These are phyloP conservation scores for Sporobolomyces phaffii DNA, from an alignment of 768 basidiomycete genomes.

Conservation along the genomic window DNA sequence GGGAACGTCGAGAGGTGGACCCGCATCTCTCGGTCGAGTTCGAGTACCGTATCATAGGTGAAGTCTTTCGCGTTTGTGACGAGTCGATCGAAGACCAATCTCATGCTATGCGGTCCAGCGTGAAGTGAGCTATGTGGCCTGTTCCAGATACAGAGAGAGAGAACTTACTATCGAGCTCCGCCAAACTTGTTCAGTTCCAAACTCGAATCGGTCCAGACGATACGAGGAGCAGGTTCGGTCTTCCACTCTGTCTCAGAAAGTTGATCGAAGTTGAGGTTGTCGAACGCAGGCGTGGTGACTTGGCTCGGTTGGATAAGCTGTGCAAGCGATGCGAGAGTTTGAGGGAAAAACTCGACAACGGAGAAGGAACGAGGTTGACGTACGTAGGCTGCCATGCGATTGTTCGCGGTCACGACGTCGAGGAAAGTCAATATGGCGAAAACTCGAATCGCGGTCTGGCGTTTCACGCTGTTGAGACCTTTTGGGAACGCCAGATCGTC, in stretches of 20 bases:
- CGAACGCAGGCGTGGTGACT: not conserved
- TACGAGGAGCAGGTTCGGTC: slow-evolving; percentile 1
- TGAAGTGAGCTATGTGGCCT: too few relatives aligned
- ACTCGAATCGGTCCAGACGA: slow-evolving; percentile 9
- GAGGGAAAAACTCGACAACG: too few relatives aligned
- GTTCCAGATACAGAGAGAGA: not conserved
- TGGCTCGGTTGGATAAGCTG: slow-evolving; percentile 11
- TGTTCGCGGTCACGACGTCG: slow-evolving; percentile 11
- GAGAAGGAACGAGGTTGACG: not conserved
- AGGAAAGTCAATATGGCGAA: slow-evolving; percentile 9
- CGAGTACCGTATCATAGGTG: slow-evolving; percentile 19
- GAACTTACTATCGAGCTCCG: slow-evolving; percentile 6
- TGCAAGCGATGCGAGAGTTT: not conserved
- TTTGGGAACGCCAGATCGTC: slow-evolving; percentile 36
- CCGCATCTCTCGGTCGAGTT: slow-evolving; percentile 21
- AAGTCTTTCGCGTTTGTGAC: slow-evolving; percentile 16
- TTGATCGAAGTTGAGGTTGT: slow-evolving; percentile 16
- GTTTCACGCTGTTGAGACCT: slow-evolving; percentile 26
- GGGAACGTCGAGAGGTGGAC: slow-evolving; percentile 5
- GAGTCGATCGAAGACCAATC: slow-evolving; percentile 26
- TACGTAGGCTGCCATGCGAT: slow-evolving; percentile 8
- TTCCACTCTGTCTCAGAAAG: slow-evolving; percentile 16
- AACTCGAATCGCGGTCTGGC: slow-evolving; percentile 25
- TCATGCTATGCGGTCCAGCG: not conserved
- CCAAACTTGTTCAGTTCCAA: slow-evolving; percentile 17